phyloP scores from a whole-genome alignment of 495 filamentous ascomycete species.

The Aspergillus coremiiformis region DNA sequence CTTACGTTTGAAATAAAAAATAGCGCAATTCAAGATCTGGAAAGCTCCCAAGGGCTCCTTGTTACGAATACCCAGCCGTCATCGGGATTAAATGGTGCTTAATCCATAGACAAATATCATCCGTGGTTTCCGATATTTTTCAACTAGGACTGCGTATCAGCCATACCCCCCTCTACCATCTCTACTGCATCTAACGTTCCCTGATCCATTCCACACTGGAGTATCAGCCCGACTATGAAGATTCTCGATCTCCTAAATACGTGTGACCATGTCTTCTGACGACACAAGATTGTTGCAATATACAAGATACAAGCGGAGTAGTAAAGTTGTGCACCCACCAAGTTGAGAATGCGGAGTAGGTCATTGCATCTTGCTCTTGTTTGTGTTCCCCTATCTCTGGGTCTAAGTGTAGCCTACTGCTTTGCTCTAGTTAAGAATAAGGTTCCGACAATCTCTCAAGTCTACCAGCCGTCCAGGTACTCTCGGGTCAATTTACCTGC shows the following conservation, averaged over 20 bases:
- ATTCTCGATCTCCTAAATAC: not conserved
- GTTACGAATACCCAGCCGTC: conserved; percentile 6
- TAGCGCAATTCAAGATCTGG: conserved; percentile 34
- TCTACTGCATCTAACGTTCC: not conserved
- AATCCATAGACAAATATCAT: conserved; percentile 18
- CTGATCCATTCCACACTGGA: not conserved
- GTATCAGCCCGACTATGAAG: not conserved
- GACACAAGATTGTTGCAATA: not conserved
- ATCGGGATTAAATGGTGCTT: conserved; percentile 6
- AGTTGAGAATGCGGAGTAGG: not conserved
- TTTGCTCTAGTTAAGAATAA: not conserved
- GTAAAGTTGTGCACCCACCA: not conserved
- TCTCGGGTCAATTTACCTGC: not conserved
- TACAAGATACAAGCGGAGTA: conserved; percentile 1
- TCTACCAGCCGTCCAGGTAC: not conserved
- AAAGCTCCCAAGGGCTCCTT: conserved; percentile 19
- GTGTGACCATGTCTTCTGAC: conserved; percentile 15
- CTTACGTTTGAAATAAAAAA: conserved; percentile 42
- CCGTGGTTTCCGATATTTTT: conserved; percentile 12
- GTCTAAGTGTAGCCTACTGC: not conserved
- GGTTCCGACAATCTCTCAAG: not conserved
- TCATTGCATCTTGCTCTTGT: not conserved
- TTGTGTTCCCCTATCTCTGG: not conserved
- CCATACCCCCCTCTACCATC: not conserved
- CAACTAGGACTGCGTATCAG: not conserved